A percentile compares a stretch with the other conserved stretches of the same genome.
These are phyloP conservation scores for Alloteropsis angusta DNA, from an alignment of 202 grass and related monocot genomes.

Conservation along the genomic window DNA sequence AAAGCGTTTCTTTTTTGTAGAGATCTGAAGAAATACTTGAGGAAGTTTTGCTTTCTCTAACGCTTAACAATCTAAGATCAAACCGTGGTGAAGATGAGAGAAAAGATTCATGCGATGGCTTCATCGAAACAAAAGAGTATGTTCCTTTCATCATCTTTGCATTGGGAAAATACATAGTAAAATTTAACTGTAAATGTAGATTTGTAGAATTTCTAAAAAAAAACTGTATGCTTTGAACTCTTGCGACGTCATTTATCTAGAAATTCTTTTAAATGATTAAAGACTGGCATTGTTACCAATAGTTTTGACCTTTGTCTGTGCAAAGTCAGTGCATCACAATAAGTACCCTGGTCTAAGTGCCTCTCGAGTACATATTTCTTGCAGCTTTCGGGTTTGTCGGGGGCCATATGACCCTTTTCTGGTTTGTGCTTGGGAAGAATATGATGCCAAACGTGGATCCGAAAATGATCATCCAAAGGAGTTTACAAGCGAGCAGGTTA, in stretches of 20 bases:
- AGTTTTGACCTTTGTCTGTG: neutral
- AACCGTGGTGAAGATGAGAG: conserved; percentile 10
- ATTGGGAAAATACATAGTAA: conserved; percentile 4
- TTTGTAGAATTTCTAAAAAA: neutral
- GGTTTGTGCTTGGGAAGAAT: conserved; percentile 82
- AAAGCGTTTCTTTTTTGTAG: conserved; percentile 36
- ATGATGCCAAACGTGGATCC: conserved; percentile 54
- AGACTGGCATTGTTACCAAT: neutral
- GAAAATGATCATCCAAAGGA: conserved; percentile 94
- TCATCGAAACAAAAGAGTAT: conserved; percentile 93
- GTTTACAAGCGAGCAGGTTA: conserved; percentile 54
- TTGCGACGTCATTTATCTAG: neutral
- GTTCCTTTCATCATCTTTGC: neutral
- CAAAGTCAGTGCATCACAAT: neutral
- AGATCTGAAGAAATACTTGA: conserved; percentile 87
- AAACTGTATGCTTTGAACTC: conserved; percentile 6
- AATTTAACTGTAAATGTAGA: neutral
- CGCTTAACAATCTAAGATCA: conserved; percentile 71
- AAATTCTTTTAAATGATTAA: conserved; percentile 12
- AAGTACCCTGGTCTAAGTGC: neutral
- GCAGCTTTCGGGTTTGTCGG: conserved; percentile 70
- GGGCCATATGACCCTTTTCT: conserved; percentile 63
- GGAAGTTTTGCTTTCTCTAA: conserved; percentile 88
- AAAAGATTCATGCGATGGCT: conserved; percentile 61
- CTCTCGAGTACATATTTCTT: conserved; percentile 2